Conservation (phyloP, 2,329 filamentous ascomycete genomes). For the Sporothrix humicola region DNA sequence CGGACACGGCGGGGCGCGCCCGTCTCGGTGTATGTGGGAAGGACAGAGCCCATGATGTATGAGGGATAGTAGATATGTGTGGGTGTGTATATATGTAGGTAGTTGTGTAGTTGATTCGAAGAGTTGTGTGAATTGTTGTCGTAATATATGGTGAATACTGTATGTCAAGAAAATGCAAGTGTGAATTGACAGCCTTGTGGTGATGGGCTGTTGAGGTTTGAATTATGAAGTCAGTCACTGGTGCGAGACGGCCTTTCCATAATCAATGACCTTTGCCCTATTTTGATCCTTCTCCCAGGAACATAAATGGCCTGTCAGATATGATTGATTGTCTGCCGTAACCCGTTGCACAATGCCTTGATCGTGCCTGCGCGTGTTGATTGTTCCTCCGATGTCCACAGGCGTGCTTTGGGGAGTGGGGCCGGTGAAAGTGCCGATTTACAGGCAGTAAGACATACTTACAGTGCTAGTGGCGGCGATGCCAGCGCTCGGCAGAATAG, state of each 20-base stretch:
- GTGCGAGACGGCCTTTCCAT: not conserved
- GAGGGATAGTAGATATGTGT: not conserved
- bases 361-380: not conserved
- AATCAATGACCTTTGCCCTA: not conserved
- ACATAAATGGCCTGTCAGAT: not conserved
- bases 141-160: not conserved
- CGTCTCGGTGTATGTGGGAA: not conserved
- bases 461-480: too few species aligned
- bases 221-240: not conserved
- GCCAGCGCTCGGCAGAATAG: not conserved
- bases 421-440: slow-evolving; percentile 11
- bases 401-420: not conserved
- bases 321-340: not conserved
- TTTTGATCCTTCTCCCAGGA: not conserved
- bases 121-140: not conserved
- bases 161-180: not conserved
- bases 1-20: not conserved
- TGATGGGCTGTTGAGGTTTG: not conserved
- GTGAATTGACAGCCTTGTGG: not conserved
- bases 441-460: not conserved
- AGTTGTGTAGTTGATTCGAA: not conserved
- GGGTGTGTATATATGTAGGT: not conserved
- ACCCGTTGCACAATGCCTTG: too few species aligned
- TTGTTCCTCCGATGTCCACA: not conserved
- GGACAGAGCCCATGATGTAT: not conserved